Percentiles rank a stretch among this genome's conserved stretches.
Conservation (phyloP, 2,329 filamentous ascomycete genomes). For the Fusarium sambucinum region DNA sequence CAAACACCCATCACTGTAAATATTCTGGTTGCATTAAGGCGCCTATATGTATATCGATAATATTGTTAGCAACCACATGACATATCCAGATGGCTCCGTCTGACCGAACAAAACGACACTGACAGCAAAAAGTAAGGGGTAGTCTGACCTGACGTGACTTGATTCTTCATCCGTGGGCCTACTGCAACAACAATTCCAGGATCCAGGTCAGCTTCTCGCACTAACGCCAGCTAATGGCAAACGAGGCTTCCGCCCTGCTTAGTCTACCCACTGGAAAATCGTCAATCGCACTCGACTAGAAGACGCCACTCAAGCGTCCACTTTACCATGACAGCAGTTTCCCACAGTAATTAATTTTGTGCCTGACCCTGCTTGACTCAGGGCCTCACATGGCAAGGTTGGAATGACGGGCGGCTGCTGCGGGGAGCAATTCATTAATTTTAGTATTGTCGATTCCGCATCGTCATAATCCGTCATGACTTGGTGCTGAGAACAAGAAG, state of each 20-base stretch:
- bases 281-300: constrained; percentile 27
- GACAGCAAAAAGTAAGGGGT: constrained; percentile 31
- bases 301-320: constrained; percentile 38
- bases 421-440: constrained; percentile 25
- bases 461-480: constrained; percentile 19
- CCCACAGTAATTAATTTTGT: constrained; percentile 13
- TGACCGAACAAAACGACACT: constrained; percentile 11
- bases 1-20: not conserved
- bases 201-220: constrained; percentile 18
- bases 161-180: constrained; percentile 2
- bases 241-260: constrained; percentile 32
- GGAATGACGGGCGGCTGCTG: constrained; percentile 28
- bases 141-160: not conserved
- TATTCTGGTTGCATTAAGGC: constrained; percentile 7
- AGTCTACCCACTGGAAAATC: constrained; percentile 30
- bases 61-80: constrained; percentile 9
- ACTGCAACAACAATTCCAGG: constrained; percentile 3
- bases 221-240: constrained; percentile 36
- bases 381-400: not conserved
- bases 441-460: not conserved
- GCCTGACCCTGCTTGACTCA: constrained; percentile 23
- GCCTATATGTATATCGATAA: constrained; percentile 5
- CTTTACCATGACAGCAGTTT: constrained; percentile 22
- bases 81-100: constrained; percentile 5
- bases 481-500: not conserved